Conservation (phyloP, 164 flowering plant species). For the Platanus orientalis region DNA sequence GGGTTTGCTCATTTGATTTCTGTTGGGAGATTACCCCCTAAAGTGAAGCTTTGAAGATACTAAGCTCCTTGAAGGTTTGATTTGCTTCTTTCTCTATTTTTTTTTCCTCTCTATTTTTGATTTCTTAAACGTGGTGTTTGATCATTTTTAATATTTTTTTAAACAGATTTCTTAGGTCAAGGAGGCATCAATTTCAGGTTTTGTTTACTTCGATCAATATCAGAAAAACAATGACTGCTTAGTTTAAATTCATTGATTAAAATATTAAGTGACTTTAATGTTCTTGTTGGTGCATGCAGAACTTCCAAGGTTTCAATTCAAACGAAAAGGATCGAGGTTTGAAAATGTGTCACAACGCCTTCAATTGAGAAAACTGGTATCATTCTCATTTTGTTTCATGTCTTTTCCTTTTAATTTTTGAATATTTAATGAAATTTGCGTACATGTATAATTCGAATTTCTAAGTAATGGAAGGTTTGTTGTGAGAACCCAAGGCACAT, state of each 20-base stretch:
- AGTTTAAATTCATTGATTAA: background rate
- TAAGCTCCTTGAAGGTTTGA: too few species aligned
- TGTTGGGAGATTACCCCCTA: too few species aligned
- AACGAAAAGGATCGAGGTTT: constrained; percentile 19
- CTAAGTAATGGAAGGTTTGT: background rate
- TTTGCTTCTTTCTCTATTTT: too few species aligned
- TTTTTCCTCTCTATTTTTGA: too few species aligned
- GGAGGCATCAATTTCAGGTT: background rate
- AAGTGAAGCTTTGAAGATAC: too few species aligned
- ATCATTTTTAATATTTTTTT: too few species aligned
- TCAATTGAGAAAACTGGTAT: constrained; percentile 48
- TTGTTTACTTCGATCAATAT: background rate
- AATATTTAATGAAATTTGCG: background rate
- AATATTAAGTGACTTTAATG: background rate
- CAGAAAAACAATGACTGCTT: background rate
- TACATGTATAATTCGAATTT: background rate
- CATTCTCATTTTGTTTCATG: background rate
- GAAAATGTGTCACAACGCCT: constrained; percentile 48
- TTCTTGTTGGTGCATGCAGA: constrained; percentile 23
- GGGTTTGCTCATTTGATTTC: too few species aligned
- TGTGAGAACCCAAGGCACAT: background rate
- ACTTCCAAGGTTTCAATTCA: constrained; percentile 26
- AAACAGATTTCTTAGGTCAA: background rate
- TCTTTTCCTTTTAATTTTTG: background rate
- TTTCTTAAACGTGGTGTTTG: too few species aligned